These are phyloP conservation scores for Dothideomycetes sp. DNA, from an alignment of 2,329 filamentous ascomycete genomes.

Conservation along the genomic window DNA sequence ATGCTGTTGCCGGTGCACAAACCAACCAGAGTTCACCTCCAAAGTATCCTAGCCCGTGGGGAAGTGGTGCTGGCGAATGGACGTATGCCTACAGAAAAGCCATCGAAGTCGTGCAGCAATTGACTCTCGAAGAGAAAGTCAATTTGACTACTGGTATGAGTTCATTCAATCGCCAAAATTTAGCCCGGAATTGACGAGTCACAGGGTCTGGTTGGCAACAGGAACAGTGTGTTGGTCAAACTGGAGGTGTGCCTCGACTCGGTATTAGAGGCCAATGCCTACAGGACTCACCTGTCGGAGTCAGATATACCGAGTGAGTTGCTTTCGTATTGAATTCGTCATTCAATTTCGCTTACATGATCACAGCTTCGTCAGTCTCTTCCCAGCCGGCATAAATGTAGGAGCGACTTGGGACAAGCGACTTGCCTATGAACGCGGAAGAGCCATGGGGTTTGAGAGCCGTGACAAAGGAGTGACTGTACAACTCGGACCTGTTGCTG, in stretches of 20 bases:
- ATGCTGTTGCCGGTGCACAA: neutral
- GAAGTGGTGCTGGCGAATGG: slow-evolving; percentile 19
- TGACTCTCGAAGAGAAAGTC: slow-evolving; percentile 29
- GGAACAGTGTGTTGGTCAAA: slow-evolving; percentile 28
- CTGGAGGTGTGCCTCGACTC: slow-evolving; percentile 26
- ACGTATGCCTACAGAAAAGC: slow-evolving; percentile 24
- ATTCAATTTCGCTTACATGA: slow-evolving; percentile 33
- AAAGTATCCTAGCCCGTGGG: slow-evolving; percentile 7
- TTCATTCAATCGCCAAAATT: neutral
- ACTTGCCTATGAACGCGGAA: slow-evolving; percentile 36
- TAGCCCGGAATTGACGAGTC: neutral
- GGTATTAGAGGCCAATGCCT: slow-evolving; percentile 30
- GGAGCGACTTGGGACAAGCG: slow-evolving; percentile 29
- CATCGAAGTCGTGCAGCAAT: slow-evolving; percentile 22
- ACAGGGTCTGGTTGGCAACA: slow-evolving; percentile 18
- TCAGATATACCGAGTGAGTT: slow-evolving; percentile 30
- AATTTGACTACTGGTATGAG: slow-evolving; percentile 25
- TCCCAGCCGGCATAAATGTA: slow-evolving; percentile 26
- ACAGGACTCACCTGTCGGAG: slow-evolving; percentile 28
- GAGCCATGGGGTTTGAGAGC: slow-evolving; percentile 25
- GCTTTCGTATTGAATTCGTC: neutral
- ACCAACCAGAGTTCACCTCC: slow-evolving; percentile 5
- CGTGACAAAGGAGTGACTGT: slow-evolving; percentile 32
- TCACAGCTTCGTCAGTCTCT: slow-evolving; percentile 44
- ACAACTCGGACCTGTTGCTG: slow-evolving; percentile 34